Evolutionary conservation across 805 yeast species (phyloP).

Genomic region (Yarrowia porcina): DNA sequence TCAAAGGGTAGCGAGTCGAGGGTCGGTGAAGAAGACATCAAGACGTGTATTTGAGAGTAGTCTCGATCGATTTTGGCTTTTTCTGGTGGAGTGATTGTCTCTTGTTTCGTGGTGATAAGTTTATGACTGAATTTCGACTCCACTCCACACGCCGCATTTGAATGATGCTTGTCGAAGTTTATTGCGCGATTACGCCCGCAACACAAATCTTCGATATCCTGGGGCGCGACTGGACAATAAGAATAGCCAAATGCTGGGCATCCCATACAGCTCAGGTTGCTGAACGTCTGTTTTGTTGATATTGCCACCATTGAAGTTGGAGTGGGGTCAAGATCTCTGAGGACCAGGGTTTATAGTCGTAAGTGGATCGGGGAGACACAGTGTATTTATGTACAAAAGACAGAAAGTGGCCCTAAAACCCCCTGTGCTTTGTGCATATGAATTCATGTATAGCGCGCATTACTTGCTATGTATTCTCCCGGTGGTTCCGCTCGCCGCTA

Average conservation of each 20-base stretch:
- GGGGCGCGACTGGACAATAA: conserved; percentile 1
- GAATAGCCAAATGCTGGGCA: conserved; percentile 18
- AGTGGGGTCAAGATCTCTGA: too few relatives aligned
- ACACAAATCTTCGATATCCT: conserved; percentile 18
- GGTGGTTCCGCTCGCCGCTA: too few relatives aligned
- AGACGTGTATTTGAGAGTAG: not conserved
- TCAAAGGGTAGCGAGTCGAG: conserved; percentile 35
- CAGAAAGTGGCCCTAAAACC: not conserved
- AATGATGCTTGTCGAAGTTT: not conserved
- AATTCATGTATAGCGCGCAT: not conserved
- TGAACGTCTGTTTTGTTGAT: not conserved
- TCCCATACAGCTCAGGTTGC: conserved; percentile 5
- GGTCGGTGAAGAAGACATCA: not conserved
- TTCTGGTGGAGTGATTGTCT: not conserved
- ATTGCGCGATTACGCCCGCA: not conserved
- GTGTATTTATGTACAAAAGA: not conserved
- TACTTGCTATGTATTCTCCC: not conserved
- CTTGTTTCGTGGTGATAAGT: not conserved
- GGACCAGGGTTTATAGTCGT: too few relatives aligned
- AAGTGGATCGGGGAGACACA: not conserved
- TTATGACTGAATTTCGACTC: not conserved
- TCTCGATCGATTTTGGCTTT: not conserved
- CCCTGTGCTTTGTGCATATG: not conserved
- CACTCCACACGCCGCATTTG: not conserved
- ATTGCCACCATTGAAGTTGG: conserved; percentile 3